These are phyloP conservation scores for Vitis vinifera DNA, from an alignment of 164 flowering plant species.

Conservation along the genomic window DNA sequence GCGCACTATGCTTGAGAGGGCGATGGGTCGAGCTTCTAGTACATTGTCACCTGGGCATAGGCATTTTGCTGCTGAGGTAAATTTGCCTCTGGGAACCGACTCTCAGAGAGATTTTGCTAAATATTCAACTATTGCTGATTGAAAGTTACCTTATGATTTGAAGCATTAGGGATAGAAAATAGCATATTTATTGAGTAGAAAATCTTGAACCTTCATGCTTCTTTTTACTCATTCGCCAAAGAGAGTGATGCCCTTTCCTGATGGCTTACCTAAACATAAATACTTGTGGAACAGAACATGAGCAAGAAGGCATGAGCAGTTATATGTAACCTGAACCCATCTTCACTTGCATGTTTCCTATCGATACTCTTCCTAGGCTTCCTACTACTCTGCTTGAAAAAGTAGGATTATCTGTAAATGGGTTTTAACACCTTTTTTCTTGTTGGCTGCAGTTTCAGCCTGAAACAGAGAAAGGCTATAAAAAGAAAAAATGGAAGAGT, in stretches of 20 bases:
- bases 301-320: too few relatives aligned
- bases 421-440: not conserved
- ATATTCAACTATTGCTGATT: not conserved
- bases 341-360: too few relatives aligned
- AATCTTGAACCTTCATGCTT: not conserved
- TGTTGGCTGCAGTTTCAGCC: too few relatives aligned
- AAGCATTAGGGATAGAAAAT: not conserved
- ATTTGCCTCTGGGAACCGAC: not conserved
- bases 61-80: constrained; percentile 79
- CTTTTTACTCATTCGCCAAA: not conserved
- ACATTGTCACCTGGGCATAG: constrained; percentile 89
- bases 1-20: constrained; percentile 77
- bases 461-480: too few relatives aligned
- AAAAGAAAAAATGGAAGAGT: too few relatives aligned
- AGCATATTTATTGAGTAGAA: not conserved
- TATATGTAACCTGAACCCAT: too few relatives aligned
- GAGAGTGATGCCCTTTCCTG: not conserved
- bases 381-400: not conserved
- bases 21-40: constrained; percentile 89
- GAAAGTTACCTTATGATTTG: not conserved
- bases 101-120: not conserved
- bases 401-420: not conserved
- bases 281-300: too few relatives aligned
- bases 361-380: too few relatives aligned
- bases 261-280: too few relatives aligned